Evolutionary conservation across 257 asterid genomes (phyloP).

Genomic region (Solanum pinnatisectum): DNA sequence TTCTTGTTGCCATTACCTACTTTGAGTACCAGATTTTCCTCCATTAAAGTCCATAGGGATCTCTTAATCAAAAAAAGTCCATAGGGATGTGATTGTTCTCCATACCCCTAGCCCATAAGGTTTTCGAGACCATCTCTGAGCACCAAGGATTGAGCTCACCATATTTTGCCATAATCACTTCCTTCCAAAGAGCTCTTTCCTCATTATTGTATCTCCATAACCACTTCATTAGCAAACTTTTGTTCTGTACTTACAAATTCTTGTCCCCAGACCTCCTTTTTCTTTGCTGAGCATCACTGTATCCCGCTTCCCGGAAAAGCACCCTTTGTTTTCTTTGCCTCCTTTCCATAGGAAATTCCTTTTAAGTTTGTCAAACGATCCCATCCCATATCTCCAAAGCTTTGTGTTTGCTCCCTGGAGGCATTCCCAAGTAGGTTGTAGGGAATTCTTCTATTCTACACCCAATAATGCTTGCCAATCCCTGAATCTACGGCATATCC

Average conservation of each 20-base stretch:
- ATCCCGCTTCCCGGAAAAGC: background rate
- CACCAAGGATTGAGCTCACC: background rate
- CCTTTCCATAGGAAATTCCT: background rate
- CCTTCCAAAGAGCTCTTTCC: background rate
- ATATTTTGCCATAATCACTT: background rate
- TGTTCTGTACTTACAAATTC: background rate
- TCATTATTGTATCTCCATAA: background rate
- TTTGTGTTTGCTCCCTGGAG: background rate
- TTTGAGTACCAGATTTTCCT: background rate
- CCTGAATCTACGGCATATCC: background rate
- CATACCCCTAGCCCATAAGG: background rate
- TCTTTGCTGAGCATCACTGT: background rate
- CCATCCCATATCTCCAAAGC: background rate
- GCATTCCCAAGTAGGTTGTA: background rate
- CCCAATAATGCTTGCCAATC: background rate
- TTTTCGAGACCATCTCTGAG: background rate
- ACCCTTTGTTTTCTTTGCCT: background rate
- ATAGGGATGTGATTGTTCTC: background rate
- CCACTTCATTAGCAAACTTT: background rate
- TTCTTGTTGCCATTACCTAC: background rate
- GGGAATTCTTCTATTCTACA: background rate
- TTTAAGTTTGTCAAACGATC: background rate
- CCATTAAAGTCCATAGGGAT: background rate
- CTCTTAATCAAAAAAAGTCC: background rate
- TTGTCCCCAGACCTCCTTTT: background rate